Percentiles rank a stretch among this genome's conserved stretches.
Evolutionary conservation across 768 basidiomycete genomes (phyloP).

Genomic region (Tricholoma flavovirens): DNA sequence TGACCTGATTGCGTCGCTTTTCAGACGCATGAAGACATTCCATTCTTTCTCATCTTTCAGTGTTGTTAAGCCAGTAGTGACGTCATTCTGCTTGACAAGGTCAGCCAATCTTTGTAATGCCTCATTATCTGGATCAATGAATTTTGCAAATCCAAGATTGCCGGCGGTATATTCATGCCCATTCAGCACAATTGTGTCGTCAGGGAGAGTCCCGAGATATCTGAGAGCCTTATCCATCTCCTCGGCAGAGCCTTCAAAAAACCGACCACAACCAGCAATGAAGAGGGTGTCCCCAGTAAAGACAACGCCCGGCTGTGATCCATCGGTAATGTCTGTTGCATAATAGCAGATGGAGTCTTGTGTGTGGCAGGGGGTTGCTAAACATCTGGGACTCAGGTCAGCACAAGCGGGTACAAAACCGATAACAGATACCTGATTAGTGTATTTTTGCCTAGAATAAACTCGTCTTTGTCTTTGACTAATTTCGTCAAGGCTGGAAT

Average conservation of each 20-base stretch:
- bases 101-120: conserved; percentile 54
- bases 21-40: conserved; percentile 92
- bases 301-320: conserved; percentile 62
- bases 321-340: conserved; percentile 47
- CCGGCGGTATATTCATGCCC: conserved; percentile 90
- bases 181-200: conserved; percentile 75
- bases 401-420: conserved; percentile 1
- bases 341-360: conserved; percentile 95
- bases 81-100: conserved; percentile 50
- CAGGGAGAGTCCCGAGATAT: conserved; percentile 70
- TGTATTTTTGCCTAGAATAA: conserved; percentile 63
- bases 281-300: conserved; percentile 97
- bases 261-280: conserved; percentile 83
- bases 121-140: conserved; percentile 54
- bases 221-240: conserved; percentile 77
- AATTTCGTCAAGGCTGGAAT: conserved; percentile 62
- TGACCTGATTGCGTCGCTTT: conserved; percentile 57
- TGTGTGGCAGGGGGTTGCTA: conserved; percentile 91
- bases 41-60: conserved; percentile 91
- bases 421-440: conserved; percentile 45
- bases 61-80: conserved; percentile 78
- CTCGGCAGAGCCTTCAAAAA: conserved; percentile 81
- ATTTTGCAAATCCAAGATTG: conserved; percentile 65
- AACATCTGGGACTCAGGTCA: conserved; percentile 43
- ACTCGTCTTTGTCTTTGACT: conserved; percentile 78